Evolutionary conservation across 495 filamentous ascomycete species (phyloP), one percentile per base, ranked within the genome.

Genomic region (Aspergillus panamensis): DNA sequence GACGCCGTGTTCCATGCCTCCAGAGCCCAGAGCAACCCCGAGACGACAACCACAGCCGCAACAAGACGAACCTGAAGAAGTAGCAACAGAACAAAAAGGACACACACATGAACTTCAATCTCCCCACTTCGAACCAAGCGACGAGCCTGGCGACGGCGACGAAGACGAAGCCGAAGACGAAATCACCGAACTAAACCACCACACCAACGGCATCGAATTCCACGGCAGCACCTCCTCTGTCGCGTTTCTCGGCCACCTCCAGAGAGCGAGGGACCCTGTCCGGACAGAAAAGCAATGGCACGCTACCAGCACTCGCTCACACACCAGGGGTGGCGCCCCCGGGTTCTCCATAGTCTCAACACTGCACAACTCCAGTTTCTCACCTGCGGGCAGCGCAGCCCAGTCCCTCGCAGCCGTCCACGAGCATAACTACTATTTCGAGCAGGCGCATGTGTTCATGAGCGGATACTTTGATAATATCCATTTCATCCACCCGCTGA

Each of bases 381-480:
- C 72, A 7, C 71, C 72, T 16, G 62, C 66, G 12, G 63, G 53
- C 51, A 51, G 63, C 10, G 55, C 69, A 31, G 65, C 57, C 8
- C 68, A 69, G 39, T 55, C 60, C 10, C 43, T 58, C 6, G 56
- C 58, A 8, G 55, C 63, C 19, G 59, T 74, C 30, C 66, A 66
- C 9, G 63, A 69, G 14, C 65, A 69, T 4, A 75, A 73, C 30
- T 76, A 71, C 47, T 75, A 76, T 43, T 74, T 76, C 25, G 72
- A 73, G 9, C 68, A 73, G 20, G 73, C 73, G 1, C 71, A 76
- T 60, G 56, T 70, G 1, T 76, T 76, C 33, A 76, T 76, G 63
- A 73, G 70, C 60, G 73, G 72, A 6, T 76, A 76, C 59, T 76
- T 76, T 47, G 70, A 73, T 55, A 74, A 73, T 49, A 69, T 76